Base-by-base conservation (phyloP, 768 basidiomycete genomes). In the Dictyophora rubrovolvata region DNA sequence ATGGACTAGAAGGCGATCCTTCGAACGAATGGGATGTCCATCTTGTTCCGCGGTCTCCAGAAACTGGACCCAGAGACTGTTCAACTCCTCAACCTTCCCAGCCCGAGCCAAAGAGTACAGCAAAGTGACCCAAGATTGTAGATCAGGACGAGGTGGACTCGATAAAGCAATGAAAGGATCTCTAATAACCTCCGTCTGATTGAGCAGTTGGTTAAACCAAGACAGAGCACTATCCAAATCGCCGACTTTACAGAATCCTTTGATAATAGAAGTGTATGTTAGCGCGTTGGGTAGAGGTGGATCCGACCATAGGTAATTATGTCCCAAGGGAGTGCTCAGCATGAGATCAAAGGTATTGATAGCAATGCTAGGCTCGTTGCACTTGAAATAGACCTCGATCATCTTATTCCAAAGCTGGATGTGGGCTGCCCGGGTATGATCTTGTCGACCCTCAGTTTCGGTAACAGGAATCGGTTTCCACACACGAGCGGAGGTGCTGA, bases 301-400 rank as follows among this genome's bases (percentile, higher is more conserved):
- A 56, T 81, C 79, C 0, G 66, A 59, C 1, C 73, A 59, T 17
- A 64, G 64, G 47, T 77, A 77, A 1, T 64, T 47, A 8, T 63
- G 61, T 1, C 72, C 69, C 2, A 66, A 62, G 8, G 70, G 58
- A 0, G 78, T 72, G 58, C 79, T 75, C 69, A 92, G 72, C 87
- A 93, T 91, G 62, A 77, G 70, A 57, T 87, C 83, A 47, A 93
- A 71, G 1, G 93, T 69, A 21, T 69, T 80, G 10, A 92, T 65
- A 9, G 84, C 91, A 49, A 78, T 79, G 20, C 80, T 81, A 0
- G 86, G 77, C 54, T 82, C 71, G 1, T 83, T 83, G 42, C 74
- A 78, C 42, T 74, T 76, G 74, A 93, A 85, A 69, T 88, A 85
- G 0, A 83, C 78, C 52, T 82, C 76, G 36, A 93, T 82, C 85